phyloP scores from a whole-genome alignment of 1,284 basidiomycete species.

The Xerocomus amazonicus region DNA sequence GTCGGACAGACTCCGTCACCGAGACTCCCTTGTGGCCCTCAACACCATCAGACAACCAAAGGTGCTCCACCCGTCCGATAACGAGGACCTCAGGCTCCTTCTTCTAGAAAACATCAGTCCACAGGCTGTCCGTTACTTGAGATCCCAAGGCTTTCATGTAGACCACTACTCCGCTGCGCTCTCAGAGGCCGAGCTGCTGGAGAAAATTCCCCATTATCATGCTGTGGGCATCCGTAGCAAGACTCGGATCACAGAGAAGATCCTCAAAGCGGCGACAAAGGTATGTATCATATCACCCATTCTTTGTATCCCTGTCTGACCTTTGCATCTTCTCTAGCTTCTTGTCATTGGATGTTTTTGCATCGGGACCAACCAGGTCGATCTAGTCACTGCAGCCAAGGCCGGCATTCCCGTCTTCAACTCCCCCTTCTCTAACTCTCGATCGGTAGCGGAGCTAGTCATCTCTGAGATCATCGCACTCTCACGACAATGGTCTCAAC shows the following conservation, averaged over 20 bases:
- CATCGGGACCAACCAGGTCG: constrained; percentile 99
- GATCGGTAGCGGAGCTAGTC: constrained; percentile 98
- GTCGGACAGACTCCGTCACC: constrained; percentile 45
- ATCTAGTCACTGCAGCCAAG: constrained; percentile 79
- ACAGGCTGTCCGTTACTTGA: constrained; percentile 83
- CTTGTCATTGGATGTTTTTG: constrained; percentile 99
- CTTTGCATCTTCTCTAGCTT: constrained; percentile 51
- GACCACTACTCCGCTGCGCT: constrained; percentile 88
- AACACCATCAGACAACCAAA: constrained; percentile 51
- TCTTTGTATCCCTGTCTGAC: constrained; percentile 3
- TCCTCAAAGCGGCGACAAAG: constrained; percentile 84
- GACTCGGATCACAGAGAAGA: constrained; percentile 90
- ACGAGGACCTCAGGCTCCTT: constrained; percentile 73
- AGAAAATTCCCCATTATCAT: constrained; percentile 86
- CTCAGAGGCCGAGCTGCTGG: constrained; percentile 89
- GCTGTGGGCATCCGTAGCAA: constrained; percentile 97
- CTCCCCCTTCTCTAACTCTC: constrained; percentile 99
- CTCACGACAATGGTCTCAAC: constrained; percentile 92
- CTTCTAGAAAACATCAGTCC: constrained; percentile 95
- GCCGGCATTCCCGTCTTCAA: constrained; percentile 99
- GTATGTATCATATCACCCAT: constrained; percentile 37
- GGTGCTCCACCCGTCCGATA: constrained; percentile 73
- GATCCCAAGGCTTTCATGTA: constrained; percentile 87
- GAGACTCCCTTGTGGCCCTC: constrained; percentile 26
- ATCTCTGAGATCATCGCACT: constrained; percentile 92